Evolutionary conservation across 1,284 basidiomycete species (phyloP).

Genomic region (Ustilago nuda): DNA sequence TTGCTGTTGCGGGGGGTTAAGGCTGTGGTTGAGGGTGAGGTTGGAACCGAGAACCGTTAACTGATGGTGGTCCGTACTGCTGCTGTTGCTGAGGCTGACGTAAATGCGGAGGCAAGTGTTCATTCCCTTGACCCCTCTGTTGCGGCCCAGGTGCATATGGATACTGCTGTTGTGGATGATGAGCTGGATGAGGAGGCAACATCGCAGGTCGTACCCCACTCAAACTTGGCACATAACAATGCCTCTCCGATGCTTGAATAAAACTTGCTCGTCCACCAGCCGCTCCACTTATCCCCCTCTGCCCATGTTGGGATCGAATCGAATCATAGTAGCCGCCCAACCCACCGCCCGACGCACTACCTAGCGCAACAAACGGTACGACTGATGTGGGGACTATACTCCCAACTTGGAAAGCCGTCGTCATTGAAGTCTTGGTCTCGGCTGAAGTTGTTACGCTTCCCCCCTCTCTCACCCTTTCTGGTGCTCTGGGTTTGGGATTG

Average conservation of each 20-base stretch:
- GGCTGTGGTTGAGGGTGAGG: neutral
- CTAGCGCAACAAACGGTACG: conserved; percentile 2
- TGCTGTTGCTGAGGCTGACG: neutral
- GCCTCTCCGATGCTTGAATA: neutral
- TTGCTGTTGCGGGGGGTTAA: neutral
- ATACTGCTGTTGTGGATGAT: neutral
- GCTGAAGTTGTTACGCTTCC: conserved; percentile 4
- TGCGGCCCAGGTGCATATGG: neutral
- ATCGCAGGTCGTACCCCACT: conserved; percentile 1
- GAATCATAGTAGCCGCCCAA: conserved; percentile 18
- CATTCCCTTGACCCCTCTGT: neutral
- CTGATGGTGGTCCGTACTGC: neutral
- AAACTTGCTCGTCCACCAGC: neutral
- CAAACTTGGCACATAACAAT: neutral
- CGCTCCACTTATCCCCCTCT: neutral
- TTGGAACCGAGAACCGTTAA: neutral
- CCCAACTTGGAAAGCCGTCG: conserved; percentile 37
- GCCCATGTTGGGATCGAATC: neutral
- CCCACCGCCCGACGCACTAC: neutral
- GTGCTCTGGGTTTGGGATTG: neutral
- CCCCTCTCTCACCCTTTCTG: neutral
- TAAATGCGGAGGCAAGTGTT: neutral
- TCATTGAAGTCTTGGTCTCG: conserved; percentile 2
- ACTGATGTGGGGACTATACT: conserved; percentile 20
- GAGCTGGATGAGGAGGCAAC: conserved; percentile 3